Base-by-base conservation (phyloP, 129 eudicot species). In the Chrysanthemum lavandulifolium region DNA sequence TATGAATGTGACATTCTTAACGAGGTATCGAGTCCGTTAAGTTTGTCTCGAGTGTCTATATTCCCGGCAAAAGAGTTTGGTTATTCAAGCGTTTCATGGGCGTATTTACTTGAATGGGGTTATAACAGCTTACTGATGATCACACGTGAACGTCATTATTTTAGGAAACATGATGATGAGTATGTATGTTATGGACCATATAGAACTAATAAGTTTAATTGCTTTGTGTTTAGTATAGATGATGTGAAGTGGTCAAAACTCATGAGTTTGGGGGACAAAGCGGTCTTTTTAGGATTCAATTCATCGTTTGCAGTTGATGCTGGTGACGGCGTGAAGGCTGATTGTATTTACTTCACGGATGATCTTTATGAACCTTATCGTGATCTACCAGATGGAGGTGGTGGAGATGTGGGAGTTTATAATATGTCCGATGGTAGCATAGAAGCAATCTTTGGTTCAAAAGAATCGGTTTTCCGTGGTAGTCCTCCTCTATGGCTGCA, bases 401-500 rank as follows among this genome's bases (percentile, higher is more conserved):
- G 81, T 12, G 71, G 57, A 27, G 76, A 77, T 45, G 76, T 77
- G 10, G 81, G 81, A 3, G 65, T 77, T 62, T 69, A 77, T 57
- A 57, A n/a, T 77, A 62, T 77, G 71, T 33, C 50, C 4, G 71
- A 77, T 21, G 71, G 71, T 21, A 14, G 66, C 19, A 77, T 77
- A 1, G 81, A 61, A 61, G 13, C 66, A 47, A 40, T 77, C 19
- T 52, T 77, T 6, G 51, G 45, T 61, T 69, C 76, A 21, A 69
- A 62, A 61, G 71, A 69, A 63, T 19, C 65, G 11, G 5, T 77
- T 36, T 77, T 70, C 29, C 71, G 76, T 40, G 55, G 36, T 33
- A 63, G 71, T 52, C 81, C 81, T 13, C 76, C 81, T 16, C 9
- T 77, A 16, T 77, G 81, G 81, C 64, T 77, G 23, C 76, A 77